Percentiles rank a stretch among this genome's conserved stretches.
These are phyloP conservation scores for Penicillium verrucosum DNA, from an alignment of 2,329 filamentous ascomycete species.

Conservation along the genomic window DNA sequence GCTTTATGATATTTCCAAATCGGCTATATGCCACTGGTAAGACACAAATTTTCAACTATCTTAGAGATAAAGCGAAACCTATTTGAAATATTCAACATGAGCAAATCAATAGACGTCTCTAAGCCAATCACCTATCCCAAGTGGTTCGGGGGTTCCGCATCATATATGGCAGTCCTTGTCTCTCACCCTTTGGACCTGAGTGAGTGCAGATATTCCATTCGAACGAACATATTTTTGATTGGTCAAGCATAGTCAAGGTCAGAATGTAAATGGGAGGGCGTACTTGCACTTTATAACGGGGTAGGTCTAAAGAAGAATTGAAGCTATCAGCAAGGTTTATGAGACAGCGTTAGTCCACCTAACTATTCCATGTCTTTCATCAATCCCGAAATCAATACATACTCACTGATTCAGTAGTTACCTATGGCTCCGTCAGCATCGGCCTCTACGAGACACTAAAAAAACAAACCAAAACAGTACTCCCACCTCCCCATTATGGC, in stretches of 20 bases:
- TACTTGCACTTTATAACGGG: constrained; percentile 20
- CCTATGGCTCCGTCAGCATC: constrained; percentile 27
- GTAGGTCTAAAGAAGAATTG: constrained; percentile 6
- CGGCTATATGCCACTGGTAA: constrained; percentile 3
- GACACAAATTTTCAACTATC: not conserved
- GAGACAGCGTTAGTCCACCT: constrained; percentile 15
- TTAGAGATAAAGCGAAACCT: not conserved
- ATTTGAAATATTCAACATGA: not conserved
- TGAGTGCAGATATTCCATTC: constrained; percentile 1
- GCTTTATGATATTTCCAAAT: not conserved
- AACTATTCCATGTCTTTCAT: not conserved
- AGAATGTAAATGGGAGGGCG: constrained; percentile 25
- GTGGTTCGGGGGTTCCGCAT: constrained; percentile 28
- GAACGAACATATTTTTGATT: not conserved
- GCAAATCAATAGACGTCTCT: not conserved
- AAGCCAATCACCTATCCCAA: constrained; percentile 11
- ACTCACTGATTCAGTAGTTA: constrained; percentile 14
- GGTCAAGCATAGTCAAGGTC: constrained; percentile 20
- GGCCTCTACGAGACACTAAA: constrained; percentile 27
- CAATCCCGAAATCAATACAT: not conserved
- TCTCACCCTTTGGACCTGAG: constrained; percentile 28
- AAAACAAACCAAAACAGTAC: constrained; percentile 9
- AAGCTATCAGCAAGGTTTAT: constrained; percentile 25
- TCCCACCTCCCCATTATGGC: constrained; percentile 9
- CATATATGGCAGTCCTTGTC: constrained; percentile 27